These are phyloP conservation scores for Metarhizium rileyi DNA, from an alignment of 2,329 filamentous ascomycete genomes.

Conservation along the genomic window DNA sequence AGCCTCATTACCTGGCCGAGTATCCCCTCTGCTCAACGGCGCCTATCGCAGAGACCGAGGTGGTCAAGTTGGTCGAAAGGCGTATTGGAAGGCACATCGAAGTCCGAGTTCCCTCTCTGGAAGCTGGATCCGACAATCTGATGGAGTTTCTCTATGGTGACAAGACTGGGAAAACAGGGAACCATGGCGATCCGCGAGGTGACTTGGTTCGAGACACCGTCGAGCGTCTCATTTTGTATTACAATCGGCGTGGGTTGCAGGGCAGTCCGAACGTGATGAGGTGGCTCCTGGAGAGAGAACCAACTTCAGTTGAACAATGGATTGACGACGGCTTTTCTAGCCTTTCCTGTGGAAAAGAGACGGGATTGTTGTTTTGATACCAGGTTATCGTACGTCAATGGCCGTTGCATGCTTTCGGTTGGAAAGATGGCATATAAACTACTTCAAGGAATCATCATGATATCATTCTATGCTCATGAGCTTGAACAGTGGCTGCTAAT, in stretches of 20 bases:
- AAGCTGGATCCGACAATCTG: neutral
- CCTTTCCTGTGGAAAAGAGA: too few relatives aligned
- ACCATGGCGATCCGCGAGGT: neutral
- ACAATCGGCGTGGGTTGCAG: neutral
- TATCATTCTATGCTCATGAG: too few relatives aligned
- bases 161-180: neutral
- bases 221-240: slow-evolving; percentile 1
- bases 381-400: too few relatives aligned
- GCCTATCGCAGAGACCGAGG: neutral
- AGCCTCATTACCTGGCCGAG: neutral
- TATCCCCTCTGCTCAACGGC: neutral
- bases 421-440: too few relatives aligned
- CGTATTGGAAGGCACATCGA: neutral
- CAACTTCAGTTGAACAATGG: neutral
- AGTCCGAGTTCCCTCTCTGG: neutral
- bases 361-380: too few relatives aligned
- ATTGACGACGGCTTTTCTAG: neutral
- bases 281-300: neutral
- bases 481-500: too few relatives aligned
- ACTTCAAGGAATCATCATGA: too few relatives aligned
- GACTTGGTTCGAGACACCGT: slow-evolving; percentile 1
- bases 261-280: neutral
- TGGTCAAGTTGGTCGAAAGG: neutral
- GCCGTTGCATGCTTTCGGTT: too few relatives aligned
- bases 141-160: neutral